Base-by-base conservation (phyloP, 345 rosid species). In the Dovyalis caffra region DNA sequence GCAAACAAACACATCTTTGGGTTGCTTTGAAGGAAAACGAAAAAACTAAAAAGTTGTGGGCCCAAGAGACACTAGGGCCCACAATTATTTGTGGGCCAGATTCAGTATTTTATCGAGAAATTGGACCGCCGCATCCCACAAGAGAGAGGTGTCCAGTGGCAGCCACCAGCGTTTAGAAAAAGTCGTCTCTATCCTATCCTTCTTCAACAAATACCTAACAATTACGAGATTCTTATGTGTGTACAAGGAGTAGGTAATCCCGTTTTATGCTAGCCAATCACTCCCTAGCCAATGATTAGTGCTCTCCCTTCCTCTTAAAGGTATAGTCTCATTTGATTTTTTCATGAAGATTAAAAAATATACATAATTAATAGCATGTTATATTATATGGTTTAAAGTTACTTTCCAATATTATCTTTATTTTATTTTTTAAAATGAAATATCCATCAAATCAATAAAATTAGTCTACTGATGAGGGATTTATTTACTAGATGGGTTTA, bases 121-220 rank as follows among this genome's bases (percentile, higher is more conserved):
- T 14, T 12, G n/a, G 26, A 38, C 66, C 58, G 33, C 72, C 25
- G 72, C 76, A 51, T 74, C 70, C 18, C 51, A 47, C 49, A 5
- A 34, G 12, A 65, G 34, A 34, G 43, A 53, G 64, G 20, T 68
- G 16, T 51, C 77, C 37, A 8, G 10, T 35, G 64, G 21, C 10
- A 53, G 70, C 70, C 70, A 74, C 61, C 20, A 1, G 0, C 9
- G 28, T 28, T 18, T 11, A 10, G 38, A 10, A 37, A 37, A 32
- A 31, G 49, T 16, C 74, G 51, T 35, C 51, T 8, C 47, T 58
- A 62, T 29, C 26, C 35, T 5, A 12, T 31, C n/a, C 45, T 14
- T 3, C 21, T 28, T 31, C 40, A 32, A 35, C 21, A 11, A 15
- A 37, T 4, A 35, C 51, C 15, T 37, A 15, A 40, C 16, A n/a